A percentile compares a stretch with the other conserved stretches of the same genome.
phyloP scores from a whole-genome alignment of 2,329 filamentous ascomycete genomes.

The Penicillium sp. region DNA sequence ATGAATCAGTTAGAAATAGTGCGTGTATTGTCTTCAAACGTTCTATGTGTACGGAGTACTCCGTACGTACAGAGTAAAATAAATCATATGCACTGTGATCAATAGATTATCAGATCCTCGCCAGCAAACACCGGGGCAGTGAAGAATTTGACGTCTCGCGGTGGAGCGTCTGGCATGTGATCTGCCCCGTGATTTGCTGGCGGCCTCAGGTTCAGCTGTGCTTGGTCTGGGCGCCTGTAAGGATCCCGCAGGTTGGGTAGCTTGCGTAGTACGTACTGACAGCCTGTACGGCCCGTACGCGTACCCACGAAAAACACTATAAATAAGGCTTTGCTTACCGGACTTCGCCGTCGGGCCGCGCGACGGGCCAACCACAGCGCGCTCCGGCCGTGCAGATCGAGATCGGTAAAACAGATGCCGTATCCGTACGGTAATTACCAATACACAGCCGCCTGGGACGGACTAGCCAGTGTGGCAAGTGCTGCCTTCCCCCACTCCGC shows the following conservation, averaged over 20 bases:
- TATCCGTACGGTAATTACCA: background rate
- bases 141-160: too few relatives aligned
- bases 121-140: too few relatives aligned
- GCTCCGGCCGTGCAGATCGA: background rate
- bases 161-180: background rate
- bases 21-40: too few relatives aligned
- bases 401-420: background rate
- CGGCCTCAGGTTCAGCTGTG: background rate
- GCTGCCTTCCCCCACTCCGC: constrained; percentile 3
- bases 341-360: background rate
- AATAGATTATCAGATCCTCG: too few relatives aligned
- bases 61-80: too few relatives aligned
- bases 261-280: background rate
- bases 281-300: background rate
- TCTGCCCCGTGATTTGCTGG: background rate
- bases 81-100: too few relatives aligned
- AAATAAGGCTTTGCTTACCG: background rate
- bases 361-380: background rate
- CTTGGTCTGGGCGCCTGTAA: background rate
- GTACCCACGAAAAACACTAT: background rate
- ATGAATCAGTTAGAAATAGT: too few relatives aligned
- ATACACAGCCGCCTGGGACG: background rate
- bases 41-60: too few relatives aligned
- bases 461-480: background rate
- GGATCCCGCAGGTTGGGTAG: too few relatives aligned